A percentile compares a stretch with the other conserved stretches of the same genome.
Conservation (phyloP, 2,329 filamentous ascomycete species). For the Orbilia brochopaga region DNA sequence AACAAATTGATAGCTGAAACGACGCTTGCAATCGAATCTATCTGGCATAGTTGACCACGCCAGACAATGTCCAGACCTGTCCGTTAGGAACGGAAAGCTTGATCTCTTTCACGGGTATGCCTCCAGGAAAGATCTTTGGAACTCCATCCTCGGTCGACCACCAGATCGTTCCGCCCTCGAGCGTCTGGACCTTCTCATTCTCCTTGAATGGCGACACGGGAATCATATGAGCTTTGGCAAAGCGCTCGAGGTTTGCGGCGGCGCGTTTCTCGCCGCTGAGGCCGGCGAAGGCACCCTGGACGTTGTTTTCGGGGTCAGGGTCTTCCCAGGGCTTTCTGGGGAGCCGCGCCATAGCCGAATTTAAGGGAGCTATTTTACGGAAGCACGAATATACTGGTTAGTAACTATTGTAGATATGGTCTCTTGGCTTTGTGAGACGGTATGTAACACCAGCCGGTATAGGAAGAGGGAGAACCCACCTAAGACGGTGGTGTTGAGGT, state of each 20-base stretch:
- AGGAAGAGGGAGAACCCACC: conserved; percentile 15
- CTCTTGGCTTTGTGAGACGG: neutral
- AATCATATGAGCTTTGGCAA: conserved; percentile 86
- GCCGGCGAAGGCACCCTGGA: conserved; percentile 73
- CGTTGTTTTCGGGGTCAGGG: conserved; percentile 67
- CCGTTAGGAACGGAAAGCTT: conserved; percentile 82
- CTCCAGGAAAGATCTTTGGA: conserved; percentile 77
- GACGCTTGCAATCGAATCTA: too few species aligned
- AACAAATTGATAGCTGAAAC: too few species aligned
- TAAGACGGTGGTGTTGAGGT: conserved; percentile 45
- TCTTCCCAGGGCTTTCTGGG: conserved; percentile 88
- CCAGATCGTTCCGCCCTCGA: conserved; percentile 75
- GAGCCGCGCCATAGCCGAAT: conserved; percentile 76
- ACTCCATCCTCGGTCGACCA: conserved; percentile 73
- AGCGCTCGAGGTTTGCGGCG: conserved; percentile 74
- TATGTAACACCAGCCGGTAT: neutral
- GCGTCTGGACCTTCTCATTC: conserved; percentile 69
- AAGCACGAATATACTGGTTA: neutral
- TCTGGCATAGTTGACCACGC: conserved; percentile 64
- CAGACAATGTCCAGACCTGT: conserved; percentile 70
- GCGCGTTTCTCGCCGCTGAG: conserved; percentile 76
- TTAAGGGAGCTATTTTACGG: conserved; percentile 70
- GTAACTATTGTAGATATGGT: neutral
- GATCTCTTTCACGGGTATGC: conserved; percentile 76
- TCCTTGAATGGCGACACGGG: conserved; percentile 74